Conservation (phyloP, 2,329 filamentous ascomycete genomes). For the Apiospora kogelbergensis region DNA sequence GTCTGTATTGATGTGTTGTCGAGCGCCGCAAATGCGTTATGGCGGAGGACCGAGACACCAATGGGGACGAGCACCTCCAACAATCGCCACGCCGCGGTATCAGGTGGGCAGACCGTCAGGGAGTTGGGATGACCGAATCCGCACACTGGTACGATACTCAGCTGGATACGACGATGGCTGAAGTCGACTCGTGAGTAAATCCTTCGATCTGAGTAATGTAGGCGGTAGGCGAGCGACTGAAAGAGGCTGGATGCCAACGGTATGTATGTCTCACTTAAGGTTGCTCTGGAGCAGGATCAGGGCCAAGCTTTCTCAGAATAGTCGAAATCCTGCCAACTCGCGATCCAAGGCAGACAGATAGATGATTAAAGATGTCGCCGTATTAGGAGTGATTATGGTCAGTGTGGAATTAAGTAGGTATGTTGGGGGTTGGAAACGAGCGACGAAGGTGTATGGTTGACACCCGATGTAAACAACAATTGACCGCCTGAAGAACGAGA, state of each 20-base stretch:
- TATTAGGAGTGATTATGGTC: neutral
- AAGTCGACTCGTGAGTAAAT: neutral
- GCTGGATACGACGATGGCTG: neutral
- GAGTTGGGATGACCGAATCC: neutral
- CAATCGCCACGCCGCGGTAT: slow-evolving; percentile 1
- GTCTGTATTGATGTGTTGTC: neutral
- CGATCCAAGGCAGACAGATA: neutral
- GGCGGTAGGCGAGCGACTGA: neutral
- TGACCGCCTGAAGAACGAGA: neutral
- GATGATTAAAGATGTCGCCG: neutral
- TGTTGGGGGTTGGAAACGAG: neutral
- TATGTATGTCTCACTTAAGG: slow-evolving; percentile 6
- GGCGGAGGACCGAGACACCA: slow-evolving; percentile 3
- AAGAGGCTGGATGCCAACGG: neutral
- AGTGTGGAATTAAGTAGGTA: neutral
- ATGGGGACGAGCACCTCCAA: slow-evolving; percentile 7
- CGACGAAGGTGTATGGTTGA: neutral
- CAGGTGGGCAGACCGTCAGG: neutral
- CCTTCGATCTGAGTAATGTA: neutral
- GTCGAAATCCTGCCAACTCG: neutral
- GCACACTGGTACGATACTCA: neutral
- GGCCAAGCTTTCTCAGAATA: neutral
- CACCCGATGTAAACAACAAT: neutral
- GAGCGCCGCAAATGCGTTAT: neutral
- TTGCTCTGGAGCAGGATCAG: neutral